A percentile compares a stretch with the other conserved stretches of the same genome.
These are phyloP conservation scores for Acer negundo DNA, from an alignment of 345 rosid species.

Conservation along the genomic window DNA sequence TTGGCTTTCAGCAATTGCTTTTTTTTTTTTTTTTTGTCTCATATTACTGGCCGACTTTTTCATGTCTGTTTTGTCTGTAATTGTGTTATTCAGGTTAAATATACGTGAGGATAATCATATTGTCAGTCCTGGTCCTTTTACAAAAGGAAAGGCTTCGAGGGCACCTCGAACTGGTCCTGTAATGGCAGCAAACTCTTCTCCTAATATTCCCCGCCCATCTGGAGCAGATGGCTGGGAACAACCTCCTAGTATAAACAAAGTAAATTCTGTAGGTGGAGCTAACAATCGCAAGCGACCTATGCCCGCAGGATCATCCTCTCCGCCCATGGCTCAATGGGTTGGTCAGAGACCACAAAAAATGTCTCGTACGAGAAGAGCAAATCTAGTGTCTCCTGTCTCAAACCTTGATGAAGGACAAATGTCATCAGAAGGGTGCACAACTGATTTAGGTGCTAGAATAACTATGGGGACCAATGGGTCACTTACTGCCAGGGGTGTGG, in stretches of 20 bases:
- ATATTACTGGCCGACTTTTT: conserved; percentile 4
- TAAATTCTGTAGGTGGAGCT: conserved; percentile 32
- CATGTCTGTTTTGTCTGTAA: conserved; percentile 2
- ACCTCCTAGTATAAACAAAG: conserved; percentile 37
- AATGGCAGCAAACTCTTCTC: conserved; percentile 38
- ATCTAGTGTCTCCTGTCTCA: conserved; percentile 56
- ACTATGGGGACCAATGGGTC: conserved; percentile 34
- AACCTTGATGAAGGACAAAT: conserved; percentile 49
- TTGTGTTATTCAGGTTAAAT: conserved; percentile 40
- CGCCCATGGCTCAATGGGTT: conserved; percentile 59
- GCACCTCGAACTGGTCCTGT: conserved; percentile 47
- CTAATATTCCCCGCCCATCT: conserved; percentile 37
- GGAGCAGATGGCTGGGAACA: conserved; percentile 49
- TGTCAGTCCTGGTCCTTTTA: conserved; percentile 31
- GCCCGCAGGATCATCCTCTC: conserved; percentile 50
- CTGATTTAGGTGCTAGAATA: conserved; percentile 39
- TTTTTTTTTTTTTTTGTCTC: not conserved
- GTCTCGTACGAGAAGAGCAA: conserved; percentile 59
- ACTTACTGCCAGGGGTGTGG: conserved; percentile 31
- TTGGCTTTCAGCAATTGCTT: not conserved
- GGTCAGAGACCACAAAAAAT: conserved; percentile 60
- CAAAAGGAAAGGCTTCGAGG: conserved; percentile 55
- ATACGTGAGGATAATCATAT: conserved; percentile 38
- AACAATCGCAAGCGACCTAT: conserved; percentile 50
- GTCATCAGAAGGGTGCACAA: conserved; percentile 40